A percentile compares a stretch with the other conserved stretches of the same genome.
Conservation (phyloP, 1,284 basidiomycete species). For the Volvariella volvacea region DNA sequence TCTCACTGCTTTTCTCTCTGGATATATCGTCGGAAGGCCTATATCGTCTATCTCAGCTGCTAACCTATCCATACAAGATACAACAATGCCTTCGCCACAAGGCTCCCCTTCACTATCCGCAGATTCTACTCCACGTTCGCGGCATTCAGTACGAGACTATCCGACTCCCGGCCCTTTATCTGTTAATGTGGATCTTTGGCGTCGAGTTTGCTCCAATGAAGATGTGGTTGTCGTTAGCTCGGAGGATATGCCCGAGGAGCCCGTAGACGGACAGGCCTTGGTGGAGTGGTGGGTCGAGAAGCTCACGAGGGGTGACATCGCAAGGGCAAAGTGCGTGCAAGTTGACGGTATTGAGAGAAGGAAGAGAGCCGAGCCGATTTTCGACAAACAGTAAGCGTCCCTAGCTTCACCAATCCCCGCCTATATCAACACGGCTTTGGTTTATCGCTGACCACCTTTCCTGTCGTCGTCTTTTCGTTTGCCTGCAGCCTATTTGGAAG, state of each 20-base stretch:
- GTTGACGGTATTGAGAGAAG: constrained; percentile 29
- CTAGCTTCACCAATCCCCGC: not conserved
- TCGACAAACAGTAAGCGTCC: constrained; percentile 41
- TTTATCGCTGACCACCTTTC: not conserved
- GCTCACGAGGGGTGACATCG: constrained; percentile 22
- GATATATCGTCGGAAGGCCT: constrained; percentile 40
- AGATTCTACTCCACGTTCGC: no score
- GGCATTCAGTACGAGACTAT: no score
- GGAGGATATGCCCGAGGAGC: constrained; percentile 21
- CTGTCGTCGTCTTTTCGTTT: not conserved
- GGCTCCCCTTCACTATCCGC: no score
- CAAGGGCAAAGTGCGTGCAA: constrained; percentile 39
- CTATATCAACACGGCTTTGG: no score
- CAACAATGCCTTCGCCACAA: no score
- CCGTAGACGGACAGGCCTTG: constrained; percentile 29
- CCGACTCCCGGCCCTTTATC: constrained; percentile 13
- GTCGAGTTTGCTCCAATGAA: constrained; percentile 28
- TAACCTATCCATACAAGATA: constrained; percentile 1
- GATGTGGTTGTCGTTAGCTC: constrained; percentile 26
- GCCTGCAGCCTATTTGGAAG: constrained; percentile 45
- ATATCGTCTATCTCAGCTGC: constrained; percentile 16
- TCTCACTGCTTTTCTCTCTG: constrained; percentile 53
- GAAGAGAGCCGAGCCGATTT: constrained; percentile 23
- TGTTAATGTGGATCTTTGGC: constrained; percentile 34
- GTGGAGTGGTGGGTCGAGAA: constrained; percentile 45